Evolutionary conservation across 306 rosid genomes (phyloP), one percentile per base, ranked within the genome.

Genomic region (Carpinus viminea): DNA sequence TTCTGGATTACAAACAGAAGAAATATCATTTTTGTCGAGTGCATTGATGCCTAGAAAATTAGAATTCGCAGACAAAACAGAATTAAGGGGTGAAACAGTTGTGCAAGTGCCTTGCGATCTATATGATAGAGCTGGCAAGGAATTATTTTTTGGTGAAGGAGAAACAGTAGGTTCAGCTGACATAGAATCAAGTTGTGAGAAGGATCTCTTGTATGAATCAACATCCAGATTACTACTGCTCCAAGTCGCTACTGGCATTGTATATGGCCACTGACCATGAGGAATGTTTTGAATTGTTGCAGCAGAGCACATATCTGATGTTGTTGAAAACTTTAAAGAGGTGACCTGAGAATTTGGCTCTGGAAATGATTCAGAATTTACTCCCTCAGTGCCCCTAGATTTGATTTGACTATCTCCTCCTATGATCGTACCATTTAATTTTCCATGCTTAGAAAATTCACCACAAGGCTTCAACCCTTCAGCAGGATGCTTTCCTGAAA

Each of bases 401-500:
- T 74, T 84, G 7, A 79, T 75, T 34, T 54, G 79, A 74, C 74
- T 66, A 52, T 83, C 87, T 64, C 75, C 83, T 75, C 61, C 86
- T n/a, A 60, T 53, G 62, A 68, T 26, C 52, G 51, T 50, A 74
- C 45, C 51, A 20, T 61, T 62, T 75, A 57, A 56, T 8, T 78
- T 52, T 31, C 46, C 72, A 8, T 13, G 43, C 72, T 78, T 85
- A 59, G 79, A 72, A 48, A 48, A 81, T 45, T 68, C 70, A 74
- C 50, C 56, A 65, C 46, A 68, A 24, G 82, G 73, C 68, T 59
- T 82, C 66, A 77, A 76, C n/a, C 64, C 82, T 31, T 78, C 77
- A 78, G 78, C 78, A 51, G 72, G 83, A 47, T 61, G 75, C 47
- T 79, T 77, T 85, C 82, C 92, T 78, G 87, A 24, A 9, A 36